Evolutionary conservation across 2,329 filamentous ascomycete genomes (phyloP).

Genomic region (Cadophora sp.): DNA sequence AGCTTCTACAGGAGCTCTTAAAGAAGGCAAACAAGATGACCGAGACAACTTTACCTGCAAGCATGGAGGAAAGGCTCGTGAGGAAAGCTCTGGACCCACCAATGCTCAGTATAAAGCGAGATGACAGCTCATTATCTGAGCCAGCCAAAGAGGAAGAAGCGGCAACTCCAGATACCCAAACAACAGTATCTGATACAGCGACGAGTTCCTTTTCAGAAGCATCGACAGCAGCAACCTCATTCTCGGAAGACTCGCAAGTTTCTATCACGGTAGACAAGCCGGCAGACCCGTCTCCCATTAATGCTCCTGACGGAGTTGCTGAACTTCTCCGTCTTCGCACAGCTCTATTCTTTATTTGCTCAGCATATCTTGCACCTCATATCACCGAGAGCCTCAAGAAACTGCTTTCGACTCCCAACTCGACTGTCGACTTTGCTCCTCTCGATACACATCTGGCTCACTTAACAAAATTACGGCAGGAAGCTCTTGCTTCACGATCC

Average conservation of each 20-base stretch:
- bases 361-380: conserved; percentile 53
- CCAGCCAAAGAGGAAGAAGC: conserved; percentile 42
- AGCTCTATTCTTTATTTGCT: conserved; percentile 55
- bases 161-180: conserved; percentile 43
- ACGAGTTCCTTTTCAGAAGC: conserved; percentile 47
- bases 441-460: conserved; percentile 73
- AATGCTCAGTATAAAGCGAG: conserved; percentile 69
- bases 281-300: conserved; percentile 34
- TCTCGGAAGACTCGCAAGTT: conserved; percentile 38
- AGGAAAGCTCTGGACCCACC: conserved; percentile 78
- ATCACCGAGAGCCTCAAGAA: conserved; percentile 48
- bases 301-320: conserved; percentile 46
- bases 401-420: conserved; percentile 46
- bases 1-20: conserved; percentile 70
- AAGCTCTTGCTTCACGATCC: conserved; percentile 73
- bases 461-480: conserved; percentile 70
- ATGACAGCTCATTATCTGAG: conserved; percentile 50
- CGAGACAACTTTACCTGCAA: conserved; percentile 70
- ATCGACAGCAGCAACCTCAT: conserved; percentile 47
- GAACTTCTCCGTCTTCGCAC: conserved; percentile 56
- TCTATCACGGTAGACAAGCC: conserved; percentile 26
- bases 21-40: conserved; percentile 75
- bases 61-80: conserved; percentile 87
- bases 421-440: conserved; percentile 67
- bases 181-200: conserved; percentile 44